These are phyloP conservation scores for Malassezia obtusa DNA, from an alignment of 1,284 basidiomycete genomes.

Conservation along the genomic window DNA sequence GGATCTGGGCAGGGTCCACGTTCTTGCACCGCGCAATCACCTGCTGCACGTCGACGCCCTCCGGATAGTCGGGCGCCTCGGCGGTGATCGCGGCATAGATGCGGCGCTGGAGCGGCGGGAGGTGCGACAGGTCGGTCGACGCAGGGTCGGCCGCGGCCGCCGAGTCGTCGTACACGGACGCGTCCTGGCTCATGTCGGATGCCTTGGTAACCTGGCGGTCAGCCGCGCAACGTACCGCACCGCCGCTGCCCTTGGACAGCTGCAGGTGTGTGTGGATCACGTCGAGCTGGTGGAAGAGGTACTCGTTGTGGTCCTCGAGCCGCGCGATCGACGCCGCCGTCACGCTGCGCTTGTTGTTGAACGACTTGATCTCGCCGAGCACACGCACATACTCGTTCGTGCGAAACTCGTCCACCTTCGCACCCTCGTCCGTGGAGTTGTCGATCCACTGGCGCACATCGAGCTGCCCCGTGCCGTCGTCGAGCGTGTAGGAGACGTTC, in stretches of 20 bases:
- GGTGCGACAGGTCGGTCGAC: slow-evolving; percentile 21
- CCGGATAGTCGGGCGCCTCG: slow-evolving; percentile 27
- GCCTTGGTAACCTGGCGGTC: slow-evolving; percentile 17
- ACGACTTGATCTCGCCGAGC: slow-evolving; percentile 77
- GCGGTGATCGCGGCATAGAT: slow-evolving; percentile 27
- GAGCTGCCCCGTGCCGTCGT: slow-evolving; percentile 80
- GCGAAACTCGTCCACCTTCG: slow-evolving; percentile 28
- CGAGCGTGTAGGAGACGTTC: slow-evolving; percentile 68
- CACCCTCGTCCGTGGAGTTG: slow-evolving; percentile 54
- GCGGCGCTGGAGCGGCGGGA: slow-evolving; percentile 21
- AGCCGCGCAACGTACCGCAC: slow-evolving; percentile 2
- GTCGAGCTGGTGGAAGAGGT: slow-evolving; percentile 67
- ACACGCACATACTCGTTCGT: slow-evolving; percentile 73
- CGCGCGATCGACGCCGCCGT: slow-evolving; percentile 50
- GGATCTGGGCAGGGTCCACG: slow-evolving; percentile 19
- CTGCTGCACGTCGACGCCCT: slow-evolving; percentile 28
- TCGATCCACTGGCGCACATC: slow-evolving; percentile 85
- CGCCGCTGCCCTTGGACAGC: slow-evolving; percentile 20
- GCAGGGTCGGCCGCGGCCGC: slow-evolving; percentile 20
- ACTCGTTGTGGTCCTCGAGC: slow-evolving; percentile 65
- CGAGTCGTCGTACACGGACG: slow-evolving; percentile 20
- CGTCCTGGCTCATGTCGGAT: neutral
- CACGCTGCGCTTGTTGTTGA: slow-evolving; percentile 69
- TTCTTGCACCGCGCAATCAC: slow-evolving; percentile 25
- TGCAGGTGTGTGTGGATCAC: slow-evolving; percentile 50